Percentiles rank a stretch among this genome's conserved stretches.
Conservation (phyloP, 306 rosid species). For the Lathyrus aphaca region DNA sequence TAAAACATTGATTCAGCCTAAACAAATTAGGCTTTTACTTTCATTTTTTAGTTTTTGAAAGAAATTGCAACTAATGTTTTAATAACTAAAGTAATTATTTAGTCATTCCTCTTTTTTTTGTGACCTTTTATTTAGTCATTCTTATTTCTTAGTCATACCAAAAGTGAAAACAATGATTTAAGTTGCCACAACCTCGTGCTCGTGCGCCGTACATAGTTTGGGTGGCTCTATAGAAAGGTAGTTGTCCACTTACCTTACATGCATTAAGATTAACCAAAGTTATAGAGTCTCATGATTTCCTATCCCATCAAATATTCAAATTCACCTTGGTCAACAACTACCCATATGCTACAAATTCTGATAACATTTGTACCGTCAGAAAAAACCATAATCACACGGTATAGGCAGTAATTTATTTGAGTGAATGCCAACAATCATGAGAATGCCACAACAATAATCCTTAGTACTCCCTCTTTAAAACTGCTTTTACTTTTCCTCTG, state of each 20-base stretch:
- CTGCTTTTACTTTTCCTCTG: slow-evolving; percentile 41
- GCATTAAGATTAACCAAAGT: slow-evolving; percentile 23
- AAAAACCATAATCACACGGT: slow-evolving; percentile 41
- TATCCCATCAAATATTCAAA: slow-evolving; percentile 29
- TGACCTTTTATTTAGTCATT: too few species aligned
- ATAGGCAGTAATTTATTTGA: slow-evolving; percentile 46
- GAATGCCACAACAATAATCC: slow-evolving; percentile 49
- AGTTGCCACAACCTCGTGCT: background rate
- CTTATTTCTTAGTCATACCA: too few species aligned
- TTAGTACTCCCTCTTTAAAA: slow-evolving; percentile 38
- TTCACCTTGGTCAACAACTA: slow-evolving; percentile 34
- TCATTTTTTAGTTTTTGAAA: too few species aligned
- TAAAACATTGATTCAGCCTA: too few species aligned
- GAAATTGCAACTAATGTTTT: too few species aligned
- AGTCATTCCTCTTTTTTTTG: too few species aligned
- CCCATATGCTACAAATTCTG: slow-evolving; percentile 34
- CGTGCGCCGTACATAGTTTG: slow-evolving; percentile 1
- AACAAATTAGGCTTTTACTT: too few species aligned
- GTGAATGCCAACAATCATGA: slow-evolving; percentile 56
- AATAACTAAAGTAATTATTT: too few species aligned
- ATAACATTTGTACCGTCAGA: slow-evolving; percentile 33
- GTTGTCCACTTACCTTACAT: background rate
- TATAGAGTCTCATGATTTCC: slow-evolving; percentile 42
- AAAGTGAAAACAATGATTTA: background rate
- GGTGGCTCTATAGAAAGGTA: slow-evolving; percentile 18